Percentiles rank a stretch among this genome's conserved stretches.
phyloP scores from a whole-genome alignment of 306 rosid species.

The Quillaja saponaria region DNA sequence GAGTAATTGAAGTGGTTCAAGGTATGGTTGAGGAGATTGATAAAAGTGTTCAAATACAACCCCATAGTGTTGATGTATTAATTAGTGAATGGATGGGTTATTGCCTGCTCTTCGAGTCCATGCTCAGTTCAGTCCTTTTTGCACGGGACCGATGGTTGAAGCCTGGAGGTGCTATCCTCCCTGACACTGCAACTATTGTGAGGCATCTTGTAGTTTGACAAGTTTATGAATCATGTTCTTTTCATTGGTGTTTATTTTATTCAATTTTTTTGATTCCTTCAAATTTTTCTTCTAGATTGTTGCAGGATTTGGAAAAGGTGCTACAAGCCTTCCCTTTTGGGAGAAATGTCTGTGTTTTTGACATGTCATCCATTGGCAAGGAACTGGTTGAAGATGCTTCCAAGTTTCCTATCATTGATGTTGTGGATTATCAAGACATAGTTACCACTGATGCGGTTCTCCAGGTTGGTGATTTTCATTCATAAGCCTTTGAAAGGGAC shows the following conservation, averaged over 20 bases:
- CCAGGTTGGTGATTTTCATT: conserved; percentile 56
- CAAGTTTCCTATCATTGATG: conserved; percentile 75
- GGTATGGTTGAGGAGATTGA: conserved; percentile 86
- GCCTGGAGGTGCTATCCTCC: conserved; percentile 94
- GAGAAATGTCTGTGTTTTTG: conserved; percentile 73
- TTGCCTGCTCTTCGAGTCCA: conserved; percentile 88
- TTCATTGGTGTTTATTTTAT: conserved; percentile 14
- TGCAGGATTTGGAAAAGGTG: conserved; percentile 93
- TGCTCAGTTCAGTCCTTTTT: conserved; percentile 89
- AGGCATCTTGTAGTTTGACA: conserved; percentile 22
- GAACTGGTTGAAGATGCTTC: conserved; percentile 79
- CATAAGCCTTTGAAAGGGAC: background rate
- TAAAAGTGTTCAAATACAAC: conserved; percentile 56
- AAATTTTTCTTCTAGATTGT: conserved; percentile 58
- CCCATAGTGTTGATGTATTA: conserved; percentile 80
- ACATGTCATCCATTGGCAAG: conserved; percentile 81
- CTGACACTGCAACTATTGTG: conserved; percentile 92
- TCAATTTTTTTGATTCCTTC: conserved; percentile 2
- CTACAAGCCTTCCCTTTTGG: conserved; percentile 95
- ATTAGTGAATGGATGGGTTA: conserved; percentile 99
- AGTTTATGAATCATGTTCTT: no score
- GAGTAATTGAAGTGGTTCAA: conserved; percentile 72
- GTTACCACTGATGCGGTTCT: conserved; percentile 71
- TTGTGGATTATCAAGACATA: conserved; percentile 61
- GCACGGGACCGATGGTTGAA: conserved; percentile 92